phyloP scores from a whole-genome alignment of 2,329 filamentous ascomycete species.

The Cladosporium sp. region DNA sequence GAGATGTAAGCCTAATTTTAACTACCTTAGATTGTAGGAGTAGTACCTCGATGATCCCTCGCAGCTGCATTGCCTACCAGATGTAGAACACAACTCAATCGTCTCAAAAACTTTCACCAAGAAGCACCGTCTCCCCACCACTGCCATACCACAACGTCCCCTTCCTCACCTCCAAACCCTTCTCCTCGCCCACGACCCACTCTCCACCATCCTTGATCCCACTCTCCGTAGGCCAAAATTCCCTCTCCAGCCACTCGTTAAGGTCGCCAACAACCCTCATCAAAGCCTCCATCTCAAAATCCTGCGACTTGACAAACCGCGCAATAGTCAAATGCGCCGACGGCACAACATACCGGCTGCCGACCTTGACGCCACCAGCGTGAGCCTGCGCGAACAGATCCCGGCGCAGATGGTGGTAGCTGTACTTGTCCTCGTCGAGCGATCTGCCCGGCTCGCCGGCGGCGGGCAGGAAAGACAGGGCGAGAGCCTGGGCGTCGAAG shows the following conservation, averaged over 20 bases:
- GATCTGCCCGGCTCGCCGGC: constrained; percentile 51
- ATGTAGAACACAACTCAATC: no score
- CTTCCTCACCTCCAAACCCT: constrained; percentile 71
- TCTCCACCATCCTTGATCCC: constrained; percentile 55
- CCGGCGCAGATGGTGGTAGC: constrained; percentile 85
- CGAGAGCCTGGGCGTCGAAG: constrained; percentile 81
- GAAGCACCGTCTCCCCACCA: constrained; percentile 69
- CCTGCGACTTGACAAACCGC: constrained; percentile 69
- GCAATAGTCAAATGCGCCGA: constrained; percentile 87
- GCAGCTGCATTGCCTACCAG: no score
- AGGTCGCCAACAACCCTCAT: constrained; percentile 71
- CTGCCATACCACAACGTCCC: constrained; percentile 82
- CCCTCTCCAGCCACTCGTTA: constrained; percentile 70
- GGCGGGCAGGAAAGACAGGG: constrained; percentile 83
- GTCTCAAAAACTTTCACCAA: constrained; percentile 52
- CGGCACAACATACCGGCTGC: constrained; percentile 81
- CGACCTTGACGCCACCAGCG: constrained; percentile 66
- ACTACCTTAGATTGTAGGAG: no score
- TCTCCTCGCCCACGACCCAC: constrained; percentile 87
- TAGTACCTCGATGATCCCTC: no score
- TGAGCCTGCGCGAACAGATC: constrained; percentile 68
- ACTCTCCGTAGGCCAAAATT: constrained; percentile 64
- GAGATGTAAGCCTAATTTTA: neutral
- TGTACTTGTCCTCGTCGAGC: constrained; percentile 64
- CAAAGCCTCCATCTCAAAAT: constrained; percentile 59